A percentile compares a stretch with the other conserved stretches of the same genome.
These are phyloP conservation scores for Rhodotorula sp. DNA, from an alignment of 1,284 basidiomycete genomes.

Conservation along the genomic window DNA sequence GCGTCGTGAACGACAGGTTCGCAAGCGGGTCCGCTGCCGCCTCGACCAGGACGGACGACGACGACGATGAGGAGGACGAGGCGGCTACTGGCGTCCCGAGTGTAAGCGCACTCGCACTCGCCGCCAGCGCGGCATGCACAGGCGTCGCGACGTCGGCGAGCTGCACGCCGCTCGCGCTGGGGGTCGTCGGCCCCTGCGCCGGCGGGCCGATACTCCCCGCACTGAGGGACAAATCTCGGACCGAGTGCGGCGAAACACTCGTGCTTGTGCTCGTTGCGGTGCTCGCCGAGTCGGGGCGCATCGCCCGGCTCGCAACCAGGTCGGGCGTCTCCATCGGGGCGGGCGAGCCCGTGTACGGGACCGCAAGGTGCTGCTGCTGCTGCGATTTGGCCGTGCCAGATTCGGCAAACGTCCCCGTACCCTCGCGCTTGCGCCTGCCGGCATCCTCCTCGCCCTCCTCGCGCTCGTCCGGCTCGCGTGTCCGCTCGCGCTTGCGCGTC, in stretches of 20 bases:
- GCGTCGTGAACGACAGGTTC: neutral
- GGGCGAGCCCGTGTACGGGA: neutral
- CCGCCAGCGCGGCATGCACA: neutral
- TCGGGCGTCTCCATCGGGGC: slow-evolving; percentile 1
- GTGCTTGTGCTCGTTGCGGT: neutral
- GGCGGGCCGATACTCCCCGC: neutral
- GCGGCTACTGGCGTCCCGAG: neutral
- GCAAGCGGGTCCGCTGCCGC: neutral
- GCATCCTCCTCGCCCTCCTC: neutral
- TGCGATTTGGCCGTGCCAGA: neutral
- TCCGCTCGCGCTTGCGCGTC: neutral
- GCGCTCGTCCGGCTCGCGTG: neutral
- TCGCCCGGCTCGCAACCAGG: neutral
- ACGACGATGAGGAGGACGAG: neutral
- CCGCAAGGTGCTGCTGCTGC: neutral
- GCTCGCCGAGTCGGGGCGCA: slow-evolving; percentile 1
- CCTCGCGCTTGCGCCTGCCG: neutral
- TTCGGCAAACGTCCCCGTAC: neutral
- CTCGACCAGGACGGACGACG: neutral
- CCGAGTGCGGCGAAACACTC: slow-evolving; percentile 4
- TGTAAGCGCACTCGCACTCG: neutral
- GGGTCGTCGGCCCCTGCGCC: neutral
- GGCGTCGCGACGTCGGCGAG: neutral
- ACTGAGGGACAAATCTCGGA: neutral
- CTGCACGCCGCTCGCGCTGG: neutral